Percentiles rank a stretch among this genome's conserved stretches.
Evolutionary conservation across 2,329 filamentous ascomycete species (phyloP).

Genomic region (Trichoderma atrobrunneum): DNA sequence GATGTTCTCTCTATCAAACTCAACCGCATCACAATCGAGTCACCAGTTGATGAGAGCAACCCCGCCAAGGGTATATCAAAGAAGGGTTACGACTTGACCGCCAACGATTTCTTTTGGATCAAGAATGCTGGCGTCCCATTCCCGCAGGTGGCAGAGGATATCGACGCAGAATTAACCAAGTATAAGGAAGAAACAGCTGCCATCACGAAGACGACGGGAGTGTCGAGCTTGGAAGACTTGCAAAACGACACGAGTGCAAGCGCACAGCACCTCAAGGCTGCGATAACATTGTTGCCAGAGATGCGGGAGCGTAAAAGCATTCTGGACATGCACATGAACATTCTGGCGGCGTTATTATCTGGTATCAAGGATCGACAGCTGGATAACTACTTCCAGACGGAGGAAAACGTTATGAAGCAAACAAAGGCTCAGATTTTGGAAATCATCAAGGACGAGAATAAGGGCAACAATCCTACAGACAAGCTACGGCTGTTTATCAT

Average conservation of each 20-base stretch:
- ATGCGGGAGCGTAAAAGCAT: slow-evolving; percentile 87
- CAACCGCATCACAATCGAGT: slow-evolving; percentile 91
- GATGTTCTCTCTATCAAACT: slow-evolving; percentile 60
- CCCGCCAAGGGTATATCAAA: slow-evolving; percentile 74
- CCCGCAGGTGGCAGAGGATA: slow-evolving; percentile 93
- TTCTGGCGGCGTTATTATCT: slow-evolving; percentile 69
- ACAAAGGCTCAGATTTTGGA: slow-evolving; percentile 87
- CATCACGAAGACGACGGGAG: slow-evolving; percentile 92
- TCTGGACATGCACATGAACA: slow-evolving; percentile 99
- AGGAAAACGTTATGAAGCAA: slow-evolving; percentile 90
- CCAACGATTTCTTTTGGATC: slow-evolving; percentile 94
- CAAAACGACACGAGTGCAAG: slow-evolving; percentile 85
- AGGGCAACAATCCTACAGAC: slow-evolving; percentile 80
- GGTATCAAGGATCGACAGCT: slow-evolving; percentile 94
- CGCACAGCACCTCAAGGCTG: slow-evolving; percentile 91
- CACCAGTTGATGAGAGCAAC: slow-evolving; percentile 73
- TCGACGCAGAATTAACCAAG: slow-evolving; percentile 85
- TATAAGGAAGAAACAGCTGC: slow-evolving; percentile 96
- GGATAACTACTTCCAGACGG: slow-evolving; percentile 93
- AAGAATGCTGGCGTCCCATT: slow-evolving; percentile 90
- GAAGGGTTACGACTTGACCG: slow-evolving; percentile 83
- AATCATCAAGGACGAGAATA: slow-evolving; percentile 73
- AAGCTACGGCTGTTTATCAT: slow-evolving; percentile 95
- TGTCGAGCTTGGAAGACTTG: slow-evolving; percentile 87
- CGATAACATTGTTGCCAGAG: slow-evolving; percentile 89